Conservation (phyloP, 805 yeast species). For the Sungouiella thailandica region DNA sequence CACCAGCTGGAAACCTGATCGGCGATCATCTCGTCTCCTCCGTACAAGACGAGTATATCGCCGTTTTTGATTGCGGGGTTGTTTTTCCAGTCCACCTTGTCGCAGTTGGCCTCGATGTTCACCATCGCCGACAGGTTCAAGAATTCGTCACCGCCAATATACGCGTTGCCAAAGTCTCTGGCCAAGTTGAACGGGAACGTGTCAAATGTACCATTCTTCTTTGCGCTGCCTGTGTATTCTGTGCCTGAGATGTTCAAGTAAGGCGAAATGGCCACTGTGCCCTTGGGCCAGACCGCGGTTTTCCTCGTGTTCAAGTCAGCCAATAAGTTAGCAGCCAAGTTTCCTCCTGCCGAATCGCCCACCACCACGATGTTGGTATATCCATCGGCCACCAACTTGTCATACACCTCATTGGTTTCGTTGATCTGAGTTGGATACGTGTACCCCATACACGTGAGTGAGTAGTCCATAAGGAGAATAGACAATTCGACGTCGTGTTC, state of each 20-base stretch:
- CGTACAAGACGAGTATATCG: slow-evolving; percentile 4
- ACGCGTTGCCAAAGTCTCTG: slow-evolving; percentile 5
- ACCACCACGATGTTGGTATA: slow-evolving; percentile 4
- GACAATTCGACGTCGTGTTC: neutral
- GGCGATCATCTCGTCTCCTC: slow-evolving; percentile 7
- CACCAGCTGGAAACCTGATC: slow-evolving; percentile 7
- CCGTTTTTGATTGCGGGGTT: slow-evolving; percentile 6
- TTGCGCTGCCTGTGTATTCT: slow-evolving; percentile 1
- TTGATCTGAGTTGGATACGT: slow-evolving; percentile 6
- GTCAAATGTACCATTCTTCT: slow-evolving; percentile 1
- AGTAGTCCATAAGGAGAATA: slow-evolving; percentile 7
- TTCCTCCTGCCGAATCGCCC: slow-evolving; percentile 12
- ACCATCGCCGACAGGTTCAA: slow-evolving; percentile 1
- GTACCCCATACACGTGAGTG: slow-evolving; percentile 2
- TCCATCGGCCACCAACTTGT: slow-evolving; percentile 7
- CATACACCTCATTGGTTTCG: slow-evolving; percentile 4
- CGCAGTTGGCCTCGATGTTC: slow-evolving; percentile 4
- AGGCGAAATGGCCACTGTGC: slow-evolving; percentile 7
- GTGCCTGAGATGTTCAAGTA: slow-evolving; percentile 3
- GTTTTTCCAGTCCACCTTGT: slow-evolving; percentile 3
- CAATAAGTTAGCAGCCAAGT: slow-evolving; percentile 3
- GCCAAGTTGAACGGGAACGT: slow-evolving; percentile 2
- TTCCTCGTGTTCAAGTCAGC: neutral
- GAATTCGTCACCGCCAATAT: slow-evolving; percentile 1
- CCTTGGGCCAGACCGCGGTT: slow-evolving; percentile 4